Conservation (phyloP, 2,329 filamentous ascomycete species). For the Acrocalymma vagum region DNA sequence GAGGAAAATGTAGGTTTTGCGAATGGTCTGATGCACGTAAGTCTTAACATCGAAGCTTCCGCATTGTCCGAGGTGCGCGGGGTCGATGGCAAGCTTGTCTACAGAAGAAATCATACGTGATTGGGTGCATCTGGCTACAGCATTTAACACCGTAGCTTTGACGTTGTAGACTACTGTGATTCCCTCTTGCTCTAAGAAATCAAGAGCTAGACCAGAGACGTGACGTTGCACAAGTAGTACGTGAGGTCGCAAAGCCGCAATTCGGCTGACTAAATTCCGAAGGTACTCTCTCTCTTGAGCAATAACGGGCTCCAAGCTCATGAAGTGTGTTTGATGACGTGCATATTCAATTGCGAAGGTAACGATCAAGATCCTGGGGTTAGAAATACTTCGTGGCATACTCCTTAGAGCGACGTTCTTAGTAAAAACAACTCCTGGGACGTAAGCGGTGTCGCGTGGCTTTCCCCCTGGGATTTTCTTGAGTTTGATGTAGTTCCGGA, state of each 20-base stretch:
- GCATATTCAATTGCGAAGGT: conserved; percentile 97
- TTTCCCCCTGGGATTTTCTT: conserved; percentile 94
- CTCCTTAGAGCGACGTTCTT: conserved; percentile 97
- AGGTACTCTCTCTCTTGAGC: conserved; percentile 96
- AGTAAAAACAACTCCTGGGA: conserved; percentile 95
- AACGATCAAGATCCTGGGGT: conserved; percentile 89
- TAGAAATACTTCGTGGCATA: conserved; percentile 86
- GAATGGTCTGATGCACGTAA: conserved; percentile 82
- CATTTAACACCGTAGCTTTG: conserved; percentile 93
- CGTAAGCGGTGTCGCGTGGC: conserved; percentile 92
- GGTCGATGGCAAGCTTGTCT: conserved; percentile 84
- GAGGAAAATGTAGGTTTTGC: conserved; percentile 95
- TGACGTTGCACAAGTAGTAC: conserved; percentile 92
- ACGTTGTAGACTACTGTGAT: conserved; percentile 97
- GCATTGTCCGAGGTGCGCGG: conserved; percentile 79
- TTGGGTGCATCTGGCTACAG: conserved; percentile 90
- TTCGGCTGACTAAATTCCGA: conserved; percentile 88
- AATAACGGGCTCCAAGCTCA: conserved; percentile 97
- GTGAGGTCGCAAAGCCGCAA: conserved; percentile 84
- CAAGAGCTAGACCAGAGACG: conserved; percentile 88
- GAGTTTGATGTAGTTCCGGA: conserved; percentile 95
- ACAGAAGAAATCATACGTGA: conserved; percentile 93
- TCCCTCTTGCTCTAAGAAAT: conserved; percentile 85
- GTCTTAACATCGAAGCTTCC: conserved; percentile 95
- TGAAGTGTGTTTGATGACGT: conserved; percentile 91